Percentiles rank a stretch among this genome's conserved stretches.
These are phyloP conservation scores for Botrytis cinerea DNA, from an alignment of 2,329 filamentous ascomycete species.

Conservation along the genomic window DNA sequence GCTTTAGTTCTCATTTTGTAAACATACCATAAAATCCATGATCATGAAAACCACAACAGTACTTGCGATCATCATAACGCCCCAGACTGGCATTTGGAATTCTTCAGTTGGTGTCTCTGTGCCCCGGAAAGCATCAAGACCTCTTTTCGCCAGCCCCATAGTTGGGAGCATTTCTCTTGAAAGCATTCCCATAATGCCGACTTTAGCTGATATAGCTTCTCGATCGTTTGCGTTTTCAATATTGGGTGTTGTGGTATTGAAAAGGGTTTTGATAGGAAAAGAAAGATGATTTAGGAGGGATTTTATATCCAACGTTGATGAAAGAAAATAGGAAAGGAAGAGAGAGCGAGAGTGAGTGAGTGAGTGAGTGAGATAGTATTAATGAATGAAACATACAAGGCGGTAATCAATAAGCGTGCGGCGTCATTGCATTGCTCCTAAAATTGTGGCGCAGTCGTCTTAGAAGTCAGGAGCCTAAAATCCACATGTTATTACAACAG, in stretches of 20 bases:
- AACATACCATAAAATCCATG: conserved; percentile 30
- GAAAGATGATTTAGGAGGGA: neutral
- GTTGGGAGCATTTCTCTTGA: conserved; percentile 1
- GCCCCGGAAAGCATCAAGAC: conserved; percentile 4
- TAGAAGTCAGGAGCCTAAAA: neutral
- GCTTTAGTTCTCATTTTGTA: neutral
- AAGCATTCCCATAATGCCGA: conserved; percentile 3
- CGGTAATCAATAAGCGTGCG: conserved; percentile 11
- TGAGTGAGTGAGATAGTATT: too few species aligned
- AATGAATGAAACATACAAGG: conserved; percentile 1
- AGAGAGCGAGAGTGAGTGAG: neutral
- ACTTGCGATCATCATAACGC: conserved; percentile 27
- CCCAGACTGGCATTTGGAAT: conserved; percentile 34
- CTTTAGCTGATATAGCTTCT: neutral
- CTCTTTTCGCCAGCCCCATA: neutral
- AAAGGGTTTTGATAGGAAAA: neutral
- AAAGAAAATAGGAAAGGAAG: neutral
- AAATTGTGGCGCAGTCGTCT: conserved; percentile 12
- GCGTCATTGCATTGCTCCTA: neutral
- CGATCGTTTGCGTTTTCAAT: neutral
- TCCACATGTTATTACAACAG: neutral
- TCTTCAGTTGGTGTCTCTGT: neutral
- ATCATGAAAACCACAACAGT: conserved; percentile 26
- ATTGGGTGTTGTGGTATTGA: neutral
- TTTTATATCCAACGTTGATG: neutral